Evolutionary conservation across 495 filamentous ascomycete species (phyloP).

Genomic region (Penicillium pancosmium): DNA sequence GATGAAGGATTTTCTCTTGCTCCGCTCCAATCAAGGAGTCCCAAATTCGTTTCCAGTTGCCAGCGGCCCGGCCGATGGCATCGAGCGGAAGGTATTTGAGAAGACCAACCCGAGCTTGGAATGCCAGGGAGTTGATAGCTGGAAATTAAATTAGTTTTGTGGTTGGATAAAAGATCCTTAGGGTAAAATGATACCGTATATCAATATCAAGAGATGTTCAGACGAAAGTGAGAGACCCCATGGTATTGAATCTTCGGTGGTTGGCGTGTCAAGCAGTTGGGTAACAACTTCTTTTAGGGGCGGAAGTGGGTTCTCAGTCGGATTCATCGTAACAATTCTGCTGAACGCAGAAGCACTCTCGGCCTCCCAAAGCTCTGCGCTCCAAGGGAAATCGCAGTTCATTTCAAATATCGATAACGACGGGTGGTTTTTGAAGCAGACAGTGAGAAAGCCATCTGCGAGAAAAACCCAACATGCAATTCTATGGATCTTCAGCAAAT

Average conservation of each 20-base stretch:
- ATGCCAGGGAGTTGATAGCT: conserved; percentile 40
- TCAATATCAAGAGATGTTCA: conserved; percentile 40
- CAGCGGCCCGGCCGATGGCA: conserved; percentile 33
- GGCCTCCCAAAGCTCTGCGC: conserved; percentile 40
- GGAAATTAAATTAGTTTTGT: conserved; percentile 2
- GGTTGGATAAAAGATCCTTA: not conserved
- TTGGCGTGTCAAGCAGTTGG: conserved; percentile 28
- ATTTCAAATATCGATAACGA: conserved; percentile 41
- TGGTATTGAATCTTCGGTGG: conserved; percentile 15
- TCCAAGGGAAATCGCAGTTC: conserved; percentile 42
- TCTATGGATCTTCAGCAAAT: conserved; percentile 16
- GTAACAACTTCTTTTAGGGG: conserved; percentile 30
- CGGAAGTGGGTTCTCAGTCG: conserved; percentile 22
- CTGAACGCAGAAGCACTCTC: conserved; percentile 35
- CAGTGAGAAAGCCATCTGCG: conserved; percentile 43
- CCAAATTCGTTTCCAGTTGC: conserved; percentile 43
- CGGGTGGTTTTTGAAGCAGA: conserved; percentile 44
- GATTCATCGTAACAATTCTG: conserved; percentile 19
- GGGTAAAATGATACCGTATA: conserved; percentile 34
- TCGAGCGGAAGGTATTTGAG: conserved; percentile 31
- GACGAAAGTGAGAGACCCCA: conserved; percentile 34
- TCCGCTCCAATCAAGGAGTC: conserved; percentile 23
- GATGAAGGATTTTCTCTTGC: conserved; percentile 29
- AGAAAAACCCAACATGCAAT: conserved; percentile 42
- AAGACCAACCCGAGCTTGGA: conserved; percentile 32